These are phyloP conservation scores for Ganoderma lingzhi DNA, from an alignment of 1,284 basidiomycete species.

Conservation along the genomic window DNA sequence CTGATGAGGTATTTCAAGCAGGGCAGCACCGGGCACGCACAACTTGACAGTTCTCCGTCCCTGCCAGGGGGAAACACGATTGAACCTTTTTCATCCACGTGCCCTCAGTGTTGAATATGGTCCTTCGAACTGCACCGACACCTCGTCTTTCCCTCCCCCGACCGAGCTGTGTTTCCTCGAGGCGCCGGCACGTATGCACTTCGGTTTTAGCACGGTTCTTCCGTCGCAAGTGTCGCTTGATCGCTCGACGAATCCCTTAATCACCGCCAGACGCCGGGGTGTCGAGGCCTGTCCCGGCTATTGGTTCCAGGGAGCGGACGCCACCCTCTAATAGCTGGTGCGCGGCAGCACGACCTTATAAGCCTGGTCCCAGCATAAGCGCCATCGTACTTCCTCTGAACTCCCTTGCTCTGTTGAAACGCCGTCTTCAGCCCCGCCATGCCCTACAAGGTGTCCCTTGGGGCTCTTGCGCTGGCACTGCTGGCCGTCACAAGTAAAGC, in stretches of 20 bases:
- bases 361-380: background rate
- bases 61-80: background rate
- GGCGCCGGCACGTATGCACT: background rate
- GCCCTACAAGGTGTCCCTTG: constrained; percentile 27
- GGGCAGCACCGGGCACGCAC: background rate
- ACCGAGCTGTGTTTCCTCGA: background rate
- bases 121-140: background rate
- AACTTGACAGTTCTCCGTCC: background rate
- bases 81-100: background rate
- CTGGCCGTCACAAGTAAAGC: constrained; percentile 21
- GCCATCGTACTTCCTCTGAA: background rate
- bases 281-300: constrained; percentile 2
- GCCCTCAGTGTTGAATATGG: background rate
- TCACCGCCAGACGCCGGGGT: background rate
- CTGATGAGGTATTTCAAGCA: background rate
- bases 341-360: background rate
- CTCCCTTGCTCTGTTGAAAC: background rate
- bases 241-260: background rate
- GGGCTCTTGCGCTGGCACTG: constrained; percentile 26
- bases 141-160: background rate
- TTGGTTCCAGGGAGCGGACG: background rate
- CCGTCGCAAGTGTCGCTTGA: background rate
- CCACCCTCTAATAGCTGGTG: background rate
- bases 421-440: constrained; percentile 14
- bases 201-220: background rate